Evolutionary conservation across 768 basidiomycete genomes (phyloP).

Genomic region (Boletus rufocinnamomeus): DNA sequence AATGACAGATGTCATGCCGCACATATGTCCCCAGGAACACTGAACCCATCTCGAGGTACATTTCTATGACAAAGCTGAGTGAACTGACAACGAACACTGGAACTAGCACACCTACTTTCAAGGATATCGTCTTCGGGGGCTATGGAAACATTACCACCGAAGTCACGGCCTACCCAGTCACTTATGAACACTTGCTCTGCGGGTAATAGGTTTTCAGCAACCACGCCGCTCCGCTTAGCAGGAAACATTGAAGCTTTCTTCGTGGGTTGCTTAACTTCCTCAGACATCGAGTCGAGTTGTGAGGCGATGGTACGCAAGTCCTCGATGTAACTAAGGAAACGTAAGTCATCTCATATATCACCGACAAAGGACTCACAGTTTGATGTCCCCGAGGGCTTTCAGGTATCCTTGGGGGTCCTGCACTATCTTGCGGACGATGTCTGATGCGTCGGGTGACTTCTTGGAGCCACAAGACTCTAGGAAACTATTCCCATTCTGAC

Average conservation of each 20-base stretch:
- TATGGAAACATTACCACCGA: conserved; percentile 10
- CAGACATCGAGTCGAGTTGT: conserved; percentile 10
- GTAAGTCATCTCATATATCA: conserved; percentile 2
- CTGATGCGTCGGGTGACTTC: conserved; percentile 18
- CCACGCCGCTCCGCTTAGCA: not conserved
- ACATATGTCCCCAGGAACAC: conserved; percentile 16
- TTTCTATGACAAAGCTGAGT: not conserved
- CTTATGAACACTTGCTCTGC: conserved; percentile 16
- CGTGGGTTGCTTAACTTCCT: conserved; percentile 13
- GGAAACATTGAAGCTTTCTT: conserved; percentile 13
- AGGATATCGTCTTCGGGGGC: conserved; percentile 14
- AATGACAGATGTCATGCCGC: not conserved
- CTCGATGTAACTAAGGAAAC: conserved; percentile 8
- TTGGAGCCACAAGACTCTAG: conserved; percentile 16
- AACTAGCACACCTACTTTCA: conserved; percentile 7
- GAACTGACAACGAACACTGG: not conserved
- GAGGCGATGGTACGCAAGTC: conserved; percentile 18
- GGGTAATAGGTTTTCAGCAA: not conserved
- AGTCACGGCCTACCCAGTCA: conserved; percentile 17
- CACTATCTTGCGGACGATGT: conserved; percentile 15
- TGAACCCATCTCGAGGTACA: conserved; percentile 18
- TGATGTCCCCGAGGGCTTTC: not conserved
- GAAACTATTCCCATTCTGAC: conserved; percentile 14
- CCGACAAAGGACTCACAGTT: conserved; percentile 6
- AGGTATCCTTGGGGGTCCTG: conserved; percentile 9